phyloP scores from a whole-genome alignment of 768 basidiomycete species.

The Trametes gibbosa region DNA sequence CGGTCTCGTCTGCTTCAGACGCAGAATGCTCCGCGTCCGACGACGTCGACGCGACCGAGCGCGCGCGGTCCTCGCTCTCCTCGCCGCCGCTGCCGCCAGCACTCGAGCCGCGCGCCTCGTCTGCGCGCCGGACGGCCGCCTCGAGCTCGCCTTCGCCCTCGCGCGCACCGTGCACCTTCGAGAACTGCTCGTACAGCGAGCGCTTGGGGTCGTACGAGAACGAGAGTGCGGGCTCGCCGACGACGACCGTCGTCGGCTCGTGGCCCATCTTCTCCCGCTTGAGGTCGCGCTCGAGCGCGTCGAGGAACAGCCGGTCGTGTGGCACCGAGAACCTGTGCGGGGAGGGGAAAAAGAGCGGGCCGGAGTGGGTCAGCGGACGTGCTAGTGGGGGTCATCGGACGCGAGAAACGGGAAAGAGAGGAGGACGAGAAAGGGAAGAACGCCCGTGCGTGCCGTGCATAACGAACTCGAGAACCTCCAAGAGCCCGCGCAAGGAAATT shows the following conservation, averaged over 20 bases:
- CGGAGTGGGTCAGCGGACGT: conserved; percentile 25
- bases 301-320: conserved; percentile 94
- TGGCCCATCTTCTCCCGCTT: conserved; percentile 92
- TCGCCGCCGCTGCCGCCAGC: background rate
- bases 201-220: conserved; percentile 87
- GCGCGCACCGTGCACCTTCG: conserved; percentile 36
- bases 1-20: conserved; percentile 21
- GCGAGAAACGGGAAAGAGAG: background rate
- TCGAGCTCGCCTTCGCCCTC: conserved; percentile 37
- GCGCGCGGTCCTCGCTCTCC: conserved; percentile 15
- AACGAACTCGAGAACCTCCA: no score
- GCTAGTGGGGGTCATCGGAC: background rate
- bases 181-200: conserved; percentile 88
- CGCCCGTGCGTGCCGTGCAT: background rate
- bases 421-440: background rate
- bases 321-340: conserved; percentile 87
- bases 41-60: conserved; percentile 9
- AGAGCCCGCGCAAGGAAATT: no score
- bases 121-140: conserved; percentile 30
- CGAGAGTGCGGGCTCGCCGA: conserved; percentile 81
- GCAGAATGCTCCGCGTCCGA: conserved; percentile 22
- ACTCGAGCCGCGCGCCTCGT: conserved; percentile 22
- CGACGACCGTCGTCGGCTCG: conserved; percentile 75
- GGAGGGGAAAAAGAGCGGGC: conserved; percentile 10
- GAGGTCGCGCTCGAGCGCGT: conserved; percentile 93